phyloP scores from a whole-genome alignment of 257 asterid species.

The Haberlea rhodopensis region DNA sequence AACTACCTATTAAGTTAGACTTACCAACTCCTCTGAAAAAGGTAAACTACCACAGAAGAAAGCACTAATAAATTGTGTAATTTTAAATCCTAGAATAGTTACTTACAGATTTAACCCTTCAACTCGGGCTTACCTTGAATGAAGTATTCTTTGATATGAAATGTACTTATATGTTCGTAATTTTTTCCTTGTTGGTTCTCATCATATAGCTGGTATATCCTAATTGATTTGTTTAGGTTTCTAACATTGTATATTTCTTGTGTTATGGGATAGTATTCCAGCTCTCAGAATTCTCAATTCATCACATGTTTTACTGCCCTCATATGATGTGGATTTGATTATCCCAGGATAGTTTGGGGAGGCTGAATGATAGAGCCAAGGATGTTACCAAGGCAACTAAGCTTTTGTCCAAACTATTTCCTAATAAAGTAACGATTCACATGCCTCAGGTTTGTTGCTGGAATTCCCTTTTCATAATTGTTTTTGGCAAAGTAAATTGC shows the following conservation, averaged over 20 bases:
- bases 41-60: background rate
- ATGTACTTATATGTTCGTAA: background rate
- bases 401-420: constrained; percentile 76
- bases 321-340: constrained; percentile 23
- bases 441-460: constrained; percentile 68
- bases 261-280: constrained; percentile 1
- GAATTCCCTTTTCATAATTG: constrained; percentile 2
- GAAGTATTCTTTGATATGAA: background rate
- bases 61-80: background rate
- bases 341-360: constrained; percentile 78
- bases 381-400: constrained; percentile 76
- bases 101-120: background rate
- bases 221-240: constrained; percentile 8
- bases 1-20: background rate
- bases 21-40: background rate
- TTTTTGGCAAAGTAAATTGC: constrained; percentile 21
- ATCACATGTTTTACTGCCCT: constrained; percentile 23
- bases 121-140: background rate
- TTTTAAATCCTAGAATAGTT: background rate
- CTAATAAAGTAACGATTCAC: constrained; percentile 82
- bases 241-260: constrained; percentile 14
- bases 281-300: constrained; percentile 18
- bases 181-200: constrained; percentile 11
- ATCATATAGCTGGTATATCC: constrained; percentile 20
- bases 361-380: constrained; percentile 74